Conservation (phyloP, 257 asterid genomes). For the Paraleonurus japonicus region DNA sequence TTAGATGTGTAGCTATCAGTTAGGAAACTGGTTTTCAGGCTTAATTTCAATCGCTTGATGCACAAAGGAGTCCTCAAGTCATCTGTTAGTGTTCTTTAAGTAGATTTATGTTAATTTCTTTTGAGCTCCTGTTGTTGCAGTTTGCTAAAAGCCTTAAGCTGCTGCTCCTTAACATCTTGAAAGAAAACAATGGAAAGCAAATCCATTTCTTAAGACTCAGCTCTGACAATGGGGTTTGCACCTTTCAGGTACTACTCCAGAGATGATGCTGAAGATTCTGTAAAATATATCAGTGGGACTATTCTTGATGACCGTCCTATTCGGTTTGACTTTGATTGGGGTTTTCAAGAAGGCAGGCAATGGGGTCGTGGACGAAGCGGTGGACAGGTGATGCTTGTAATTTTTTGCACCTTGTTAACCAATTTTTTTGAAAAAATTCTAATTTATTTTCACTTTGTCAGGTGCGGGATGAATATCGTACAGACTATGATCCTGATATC, state of each 20-base stretch:
- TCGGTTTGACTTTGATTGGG: slow-evolving; percentile 99
- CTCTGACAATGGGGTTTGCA: no score
- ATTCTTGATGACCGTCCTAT: slow-evolving; percentile 99
- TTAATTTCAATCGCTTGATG: not conserved
- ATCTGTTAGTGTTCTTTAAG: not conserved
- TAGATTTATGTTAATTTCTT: not conserved
- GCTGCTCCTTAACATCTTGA: not conserved
- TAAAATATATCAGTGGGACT: slow-evolving; percentile 91
- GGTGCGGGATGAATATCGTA: slow-evolving; percentile 99
- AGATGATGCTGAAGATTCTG: slow-evolving; percentile 88
- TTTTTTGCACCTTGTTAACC: slow-evolving; percentile 17
- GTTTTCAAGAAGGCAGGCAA: slow-evolving; percentile 95
- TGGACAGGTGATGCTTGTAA: slow-evolving; percentile 67
- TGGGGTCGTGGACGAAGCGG: slow-evolving; percentile 99
- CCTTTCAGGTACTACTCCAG: slow-evolving; percentile 87
- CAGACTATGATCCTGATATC: slow-evolving; percentile 99
- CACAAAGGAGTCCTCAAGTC: not conserved
- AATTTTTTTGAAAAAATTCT: not conserved
- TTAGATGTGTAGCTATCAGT: not conserved
- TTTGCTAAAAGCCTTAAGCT: slow-evolving; percentile 13
- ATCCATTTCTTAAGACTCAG: not conserved
- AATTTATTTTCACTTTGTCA: slow-evolving; percentile 36
- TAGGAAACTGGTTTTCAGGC: slow-evolving; percentile 6
- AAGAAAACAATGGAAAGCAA: not conserved
- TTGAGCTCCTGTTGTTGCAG: no score